Evolutionary conservation across 805 yeast genomes (phyloP).

Genomic region (Schwanniomyces polymorphus): DNA sequence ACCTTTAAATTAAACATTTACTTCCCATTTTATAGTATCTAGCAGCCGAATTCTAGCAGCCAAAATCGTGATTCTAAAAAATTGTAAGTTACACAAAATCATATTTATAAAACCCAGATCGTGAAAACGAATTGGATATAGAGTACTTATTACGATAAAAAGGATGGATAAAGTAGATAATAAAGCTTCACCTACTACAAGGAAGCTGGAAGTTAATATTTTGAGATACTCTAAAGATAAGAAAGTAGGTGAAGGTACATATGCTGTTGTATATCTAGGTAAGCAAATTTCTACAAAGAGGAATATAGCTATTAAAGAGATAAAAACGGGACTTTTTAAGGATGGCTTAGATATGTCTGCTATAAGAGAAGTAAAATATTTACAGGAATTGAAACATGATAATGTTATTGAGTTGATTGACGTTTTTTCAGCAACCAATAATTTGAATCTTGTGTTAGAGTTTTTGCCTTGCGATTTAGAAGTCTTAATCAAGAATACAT

Average conservation of each 20-base stretch:
- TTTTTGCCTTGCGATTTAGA: slow-evolving; percentile 87
- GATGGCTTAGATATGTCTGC: slow-evolving; percentile 99
- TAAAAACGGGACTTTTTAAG: slow-evolving; percentile 89
- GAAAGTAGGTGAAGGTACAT: slow-evolving; percentile 98
- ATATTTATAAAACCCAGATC: no score
- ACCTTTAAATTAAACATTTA: no score
- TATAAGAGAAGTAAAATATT: slow-evolving; percentile 84
- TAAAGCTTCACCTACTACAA: background rate
- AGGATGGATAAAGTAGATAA: background rate
- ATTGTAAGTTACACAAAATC: no score
- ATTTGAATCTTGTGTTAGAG: slow-evolving; percentile 85
- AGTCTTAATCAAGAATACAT: slow-evolving; percentile 77
- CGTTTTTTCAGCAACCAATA: slow-evolving; percentile 68
- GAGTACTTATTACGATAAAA: no score
- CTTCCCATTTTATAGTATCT: no score
- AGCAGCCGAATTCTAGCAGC: no score
- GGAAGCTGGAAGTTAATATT: background rate
- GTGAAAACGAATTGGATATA: no score
- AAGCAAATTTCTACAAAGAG: slow-evolving; percentile 54
- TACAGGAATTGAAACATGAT: slow-evolving; percentile 69
- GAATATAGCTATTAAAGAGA: slow-evolving; percentile 88
- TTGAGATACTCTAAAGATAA: slow-evolving; percentile 53
- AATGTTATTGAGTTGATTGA: slow-evolving; percentile 88
- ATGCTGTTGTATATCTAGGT: slow-evolving; percentile 94
- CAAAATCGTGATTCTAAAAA: no score